Evolutionary conservation across 495 filamentous ascomycete species (phyloP), one percentile per base, ranked within the genome.

Genomic region (Margaritispora aquatica): DNA sequence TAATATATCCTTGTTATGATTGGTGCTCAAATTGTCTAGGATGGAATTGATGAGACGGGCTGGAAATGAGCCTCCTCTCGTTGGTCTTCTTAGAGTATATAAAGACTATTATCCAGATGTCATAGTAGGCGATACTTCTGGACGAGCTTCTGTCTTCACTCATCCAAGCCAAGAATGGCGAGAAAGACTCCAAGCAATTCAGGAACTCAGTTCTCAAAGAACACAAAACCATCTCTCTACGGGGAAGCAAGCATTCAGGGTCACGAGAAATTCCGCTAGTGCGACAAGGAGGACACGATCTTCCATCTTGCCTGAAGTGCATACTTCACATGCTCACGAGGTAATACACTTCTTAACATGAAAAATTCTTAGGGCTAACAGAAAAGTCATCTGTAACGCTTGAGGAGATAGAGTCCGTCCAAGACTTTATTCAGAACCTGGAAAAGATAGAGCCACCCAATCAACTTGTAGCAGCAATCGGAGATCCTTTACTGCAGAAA

Each of bases 71-170:
- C 88, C 86, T 50, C 83, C 84, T 48, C 72, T 96, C 38, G 75
- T 86, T 24, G 86, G 86, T n/a, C 77, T 96, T n/a, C 76, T 96
- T 24, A 81, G 84, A 57, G 79, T 92, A 8, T 96, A 87, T 73
- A 94, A 94, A 65, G 89, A 91, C 67, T 94, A 93, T 66, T 94
- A 90, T 66, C 90, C 92, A 5, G 90, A 95, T 70, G 86, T 95
- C 51, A 87, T 95, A 58, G 73, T 92, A n/a, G 87, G 85, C 31
- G 84, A 85, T 66, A 78, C 77, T 21, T 74, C 73, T 58, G 78
- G 75, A 11, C 76, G 75, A 57, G 77, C 80, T 21, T 76, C 81
- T 19, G 67, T 80, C 22, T 85, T 85, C 66, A 84, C 79, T 78
- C 84, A 91, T 67, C 88, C 89, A 21, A 85, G 90, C 67, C 78